These are phyloP conservation scores for Aspergillus carlsbadensis DNA, from an alignment of 495 filamentous ascomycete species.

Conservation along the genomic window DNA sequence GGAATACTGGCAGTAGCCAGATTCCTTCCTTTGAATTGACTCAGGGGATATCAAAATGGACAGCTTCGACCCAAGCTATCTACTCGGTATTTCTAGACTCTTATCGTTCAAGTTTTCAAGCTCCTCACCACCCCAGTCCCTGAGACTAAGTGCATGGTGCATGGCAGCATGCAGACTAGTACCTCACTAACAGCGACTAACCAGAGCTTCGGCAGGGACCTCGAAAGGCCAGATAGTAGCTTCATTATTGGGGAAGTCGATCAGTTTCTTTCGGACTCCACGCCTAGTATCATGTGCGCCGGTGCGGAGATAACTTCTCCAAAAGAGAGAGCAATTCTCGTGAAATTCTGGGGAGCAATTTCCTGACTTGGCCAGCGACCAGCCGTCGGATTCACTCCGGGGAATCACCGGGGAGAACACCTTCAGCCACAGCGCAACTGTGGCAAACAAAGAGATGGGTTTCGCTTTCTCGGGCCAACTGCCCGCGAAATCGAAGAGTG, in stretches of 20 bases:
- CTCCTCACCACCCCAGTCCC: background rate
- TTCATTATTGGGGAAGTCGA: background rate
- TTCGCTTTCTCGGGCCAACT: constrained; percentile 3
- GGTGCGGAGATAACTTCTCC: background rate
- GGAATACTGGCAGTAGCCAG: background rate
- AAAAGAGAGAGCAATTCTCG: background rate
- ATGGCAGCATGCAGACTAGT: constrained; percentile 5
- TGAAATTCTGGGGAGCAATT: constrained; percentile 9
- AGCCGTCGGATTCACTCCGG: constrained; percentile 5
- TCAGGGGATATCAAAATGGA: too few relatives aligned
- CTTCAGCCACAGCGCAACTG: background rate
- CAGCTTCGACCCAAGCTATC: background rate
- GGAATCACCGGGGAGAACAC: constrained; percentile 6
- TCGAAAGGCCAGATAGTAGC: background rate
- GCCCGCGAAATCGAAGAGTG: background rate
- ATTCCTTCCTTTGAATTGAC: background rate
- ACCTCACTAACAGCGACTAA: constrained; percentile 7
- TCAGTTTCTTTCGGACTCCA: background rate
- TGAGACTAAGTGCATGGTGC: background rate
- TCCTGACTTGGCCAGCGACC: background rate
- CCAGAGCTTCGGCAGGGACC: constrained; percentile 1
- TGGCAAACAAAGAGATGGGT: background rate
- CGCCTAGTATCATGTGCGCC: too few relatives aligned
- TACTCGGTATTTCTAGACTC: background rate
- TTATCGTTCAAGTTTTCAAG: background rate